Base-by-base conservation (phyloP, 768 basidiomycete genomes). In the Hericium erinaceus region DNA sequence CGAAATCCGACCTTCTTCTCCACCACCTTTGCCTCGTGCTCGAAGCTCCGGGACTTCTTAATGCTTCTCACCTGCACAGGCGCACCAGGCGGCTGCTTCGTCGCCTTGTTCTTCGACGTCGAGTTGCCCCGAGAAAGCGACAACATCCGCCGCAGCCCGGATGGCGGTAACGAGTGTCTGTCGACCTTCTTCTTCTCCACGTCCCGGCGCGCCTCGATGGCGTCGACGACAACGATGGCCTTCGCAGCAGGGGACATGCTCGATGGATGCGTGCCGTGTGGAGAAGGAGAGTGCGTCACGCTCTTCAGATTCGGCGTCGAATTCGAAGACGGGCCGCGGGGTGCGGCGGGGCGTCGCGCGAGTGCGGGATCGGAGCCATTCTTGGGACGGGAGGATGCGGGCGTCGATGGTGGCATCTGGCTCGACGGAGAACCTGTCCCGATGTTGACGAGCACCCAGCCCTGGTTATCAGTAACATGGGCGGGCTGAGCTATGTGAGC, bases 361-460 rank as follows among this genome's bases (percentile, higher is more conserved):
- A 46, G 20, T 46, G 44, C 15, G 44, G 44, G 20, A 33, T 33
- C 33, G 9, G 33, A 33, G 10, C 44, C 22, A 13, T 46, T 46
- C 22, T 9, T 46, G 24, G 49, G 24, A 15, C 24, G 49, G 20
- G 49, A 18, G 44, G n/a, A 51, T 51, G 28, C 18, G 0, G 49
- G 28, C 3, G 49, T 37, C n/a, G 28, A 37, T 2, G 49, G 49
- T 28, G 49, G 49, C 9, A 26, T 16, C 49, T 51, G 49, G 49
- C 49, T 51, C 24, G 49, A 51, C 53, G 57, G 48, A 69, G 73
- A 60, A 40, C 26, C 48, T 3, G 60, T 22, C 24, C 71, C 70
- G 15, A 85, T 78, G 54, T 82, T 85, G 39, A 85, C 80, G 24
- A 85, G 70, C 2, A 85, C 84, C 84, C 84, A 85, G 24, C 84